phyloP scores from a whole-genome alignment of 192 early-diverging fungal species.

The Coemansia furcata region DNA sequence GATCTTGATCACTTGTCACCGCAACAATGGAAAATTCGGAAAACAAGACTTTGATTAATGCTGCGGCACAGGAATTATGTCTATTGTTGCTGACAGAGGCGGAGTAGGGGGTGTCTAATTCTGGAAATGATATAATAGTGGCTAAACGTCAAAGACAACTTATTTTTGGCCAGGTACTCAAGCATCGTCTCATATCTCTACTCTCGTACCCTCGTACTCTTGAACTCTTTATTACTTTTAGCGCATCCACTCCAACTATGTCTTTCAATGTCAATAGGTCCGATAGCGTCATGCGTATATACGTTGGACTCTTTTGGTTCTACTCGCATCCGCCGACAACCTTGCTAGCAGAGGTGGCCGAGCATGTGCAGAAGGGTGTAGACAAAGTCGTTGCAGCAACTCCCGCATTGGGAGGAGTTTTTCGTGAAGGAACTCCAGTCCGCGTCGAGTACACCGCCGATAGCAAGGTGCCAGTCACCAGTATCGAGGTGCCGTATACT shows the following conservation, averaged over 20 bases:
- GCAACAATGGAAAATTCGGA: no score
- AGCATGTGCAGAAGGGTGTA: slow-evolving; percentile 7
- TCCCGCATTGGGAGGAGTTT: slow-evolving; percentile 13
- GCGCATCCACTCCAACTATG: background rate
- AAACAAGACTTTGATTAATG: background rate
- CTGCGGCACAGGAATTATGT: background rate
- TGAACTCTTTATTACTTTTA: background rate
- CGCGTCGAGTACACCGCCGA: background rate
- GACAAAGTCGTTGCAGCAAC: background rate
- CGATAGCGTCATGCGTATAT: slow-evolving; percentile 19
- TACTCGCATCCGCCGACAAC: background rate
- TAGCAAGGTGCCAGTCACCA: background rate
- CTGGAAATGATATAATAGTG: background rate
- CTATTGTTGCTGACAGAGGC: background rate
- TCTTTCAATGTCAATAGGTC: background rate
- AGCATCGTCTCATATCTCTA: background rate
- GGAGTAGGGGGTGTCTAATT: background rate
- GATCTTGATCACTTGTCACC: no score
- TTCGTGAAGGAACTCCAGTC: slow-evolving; percentile 6
- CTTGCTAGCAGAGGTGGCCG: background rate
- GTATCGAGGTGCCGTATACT: background rate
- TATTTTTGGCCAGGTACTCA: background rate
- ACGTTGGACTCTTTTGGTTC: slow-evolving; percentile 33
- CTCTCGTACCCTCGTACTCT: background rate
- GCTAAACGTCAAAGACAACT: background rate